Percentiles rank a stretch among this genome's conserved stretches.
Conservation (phyloP, 495 filamentous ascomycete species). For the Trichoderma gamsii region DNA sequence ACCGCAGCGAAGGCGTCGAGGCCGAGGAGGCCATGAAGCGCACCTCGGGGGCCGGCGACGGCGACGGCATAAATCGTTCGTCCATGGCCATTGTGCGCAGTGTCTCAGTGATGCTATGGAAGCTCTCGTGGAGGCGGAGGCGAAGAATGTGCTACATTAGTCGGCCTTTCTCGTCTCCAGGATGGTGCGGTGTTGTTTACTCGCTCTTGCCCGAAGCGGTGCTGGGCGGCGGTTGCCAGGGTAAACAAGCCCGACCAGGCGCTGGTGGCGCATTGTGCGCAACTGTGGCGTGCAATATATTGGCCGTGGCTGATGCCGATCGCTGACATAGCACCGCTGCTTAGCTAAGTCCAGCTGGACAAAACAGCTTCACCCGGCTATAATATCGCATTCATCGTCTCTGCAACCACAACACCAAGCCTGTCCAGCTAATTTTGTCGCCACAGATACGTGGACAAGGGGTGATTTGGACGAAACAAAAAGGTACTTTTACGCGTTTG, state of each 20-base stretch:
- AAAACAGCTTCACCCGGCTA: neutral
- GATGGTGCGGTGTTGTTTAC: neutral
- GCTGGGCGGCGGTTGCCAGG: neutral
- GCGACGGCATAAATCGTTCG: conserved; percentile 40
- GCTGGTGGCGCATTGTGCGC: neutral
- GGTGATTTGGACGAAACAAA: no score
- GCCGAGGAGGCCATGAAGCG: conserved; percentile 49
- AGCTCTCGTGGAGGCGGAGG: conserved; percentile 30
- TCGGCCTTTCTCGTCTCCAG: neutral
- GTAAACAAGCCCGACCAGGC: neutral
- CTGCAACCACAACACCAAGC: no score
- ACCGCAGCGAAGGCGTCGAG: conserved; percentile 66
- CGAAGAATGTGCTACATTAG: conserved; percentile 35
- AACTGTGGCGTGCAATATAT: conserved; percentile 1
- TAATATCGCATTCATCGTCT: no score
- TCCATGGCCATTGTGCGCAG: conserved; percentile 41
- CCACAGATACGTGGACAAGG: no score
- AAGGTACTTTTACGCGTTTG: no score
- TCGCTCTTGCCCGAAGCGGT: neutral
- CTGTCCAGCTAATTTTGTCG: no score
- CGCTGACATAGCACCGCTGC: neutral
- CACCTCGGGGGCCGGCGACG: conserved; percentile 24
- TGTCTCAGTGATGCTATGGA: conserved; percentile 38
- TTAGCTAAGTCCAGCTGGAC: neutral
- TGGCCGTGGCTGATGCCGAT: conserved; percentile 6